Conservation (phyloP, 2,329 filamentous ascomycete genomes). For the Lecanosticta acicola region DNA sequence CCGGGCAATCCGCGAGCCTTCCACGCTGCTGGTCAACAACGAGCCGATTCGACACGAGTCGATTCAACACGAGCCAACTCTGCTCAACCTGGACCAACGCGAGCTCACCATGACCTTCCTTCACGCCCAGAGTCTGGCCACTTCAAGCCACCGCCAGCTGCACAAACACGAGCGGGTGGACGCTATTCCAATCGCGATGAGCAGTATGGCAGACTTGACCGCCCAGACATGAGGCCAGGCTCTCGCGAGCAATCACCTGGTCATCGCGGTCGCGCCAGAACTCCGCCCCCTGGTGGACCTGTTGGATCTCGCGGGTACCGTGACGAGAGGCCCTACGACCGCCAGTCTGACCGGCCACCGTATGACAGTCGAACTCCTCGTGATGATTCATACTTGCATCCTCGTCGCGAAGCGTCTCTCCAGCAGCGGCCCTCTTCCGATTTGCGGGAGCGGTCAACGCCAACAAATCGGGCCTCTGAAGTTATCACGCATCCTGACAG, state of each 20-base stretch:
- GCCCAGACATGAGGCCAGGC: slow-evolving; percentile 34
- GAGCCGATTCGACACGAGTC: background rate
- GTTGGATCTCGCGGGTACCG: slow-evolving; percentile 13
- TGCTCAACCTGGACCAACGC: slow-evolving; percentile 24
- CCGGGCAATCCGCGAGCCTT: slow-evolving; percentile 14
- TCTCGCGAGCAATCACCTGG: slow-evolving; percentile 40
- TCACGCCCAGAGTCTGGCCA: slow-evolving; percentile 17
- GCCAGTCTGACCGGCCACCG: slow-evolving; percentile 3
- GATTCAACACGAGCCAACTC: too few species aligned
- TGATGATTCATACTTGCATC: slow-evolving; percentile 12
- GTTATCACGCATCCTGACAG: slow-evolving; percentile 17
- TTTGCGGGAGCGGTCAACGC: slow-evolving; percentile 11
- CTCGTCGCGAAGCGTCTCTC: slow-evolving; percentile 14
- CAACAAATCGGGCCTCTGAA: slow-evolving; percentile 10
- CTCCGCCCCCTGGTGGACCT: slow-evolving; percentile 25
- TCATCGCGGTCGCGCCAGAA: slow-evolving; percentile 32
- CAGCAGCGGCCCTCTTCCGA: slow-evolving; percentile 10
- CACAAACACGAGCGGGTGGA: slow-evolving; percentile 3
- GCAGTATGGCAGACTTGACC: slow-evolving; percentile 43
- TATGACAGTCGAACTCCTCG: slow-evolving; percentile 12
- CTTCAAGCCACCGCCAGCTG: slow-evolving; percentile 11
- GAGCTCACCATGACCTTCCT: slow-evolving; percentile 44
- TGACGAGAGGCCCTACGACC: slow-evolving; percentile 19
- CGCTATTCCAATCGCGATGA: slow-evolving; percentile 33
- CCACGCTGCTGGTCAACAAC: slow-evolving; percentile 2